Percentiles rank a stretch among this genome's conserved stretches.
These are phyloP conservation scores for Solanum chmielewskii DNA, from an alignment of 257 asterid genomes.

Conservation along the genomic window DNA sequence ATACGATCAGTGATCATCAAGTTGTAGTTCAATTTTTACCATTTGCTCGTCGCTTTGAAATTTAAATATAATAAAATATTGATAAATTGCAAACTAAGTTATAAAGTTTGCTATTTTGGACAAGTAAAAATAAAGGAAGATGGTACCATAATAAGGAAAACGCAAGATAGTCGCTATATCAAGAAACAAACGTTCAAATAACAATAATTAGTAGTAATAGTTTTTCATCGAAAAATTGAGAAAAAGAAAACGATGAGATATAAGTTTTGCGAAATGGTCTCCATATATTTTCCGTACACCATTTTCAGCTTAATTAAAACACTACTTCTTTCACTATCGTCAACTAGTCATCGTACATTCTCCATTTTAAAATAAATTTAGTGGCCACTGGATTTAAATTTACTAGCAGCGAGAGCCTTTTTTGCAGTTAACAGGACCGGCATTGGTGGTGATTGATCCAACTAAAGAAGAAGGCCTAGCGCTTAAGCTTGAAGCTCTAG, in stretches of 20 bases:
- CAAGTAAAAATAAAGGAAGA: too few relatives aligned
- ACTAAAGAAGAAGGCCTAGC: conserved; percentile 67
- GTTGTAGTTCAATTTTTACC: neutral
- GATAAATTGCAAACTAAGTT: too few relatives aligned
- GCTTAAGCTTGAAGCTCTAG: conserved; percentile 70
- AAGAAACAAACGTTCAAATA: neutral
- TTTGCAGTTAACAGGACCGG: conserved; percentile 57
- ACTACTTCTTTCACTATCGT: neutral
- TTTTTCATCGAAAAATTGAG: neutral
- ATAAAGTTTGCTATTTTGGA: too few relatives aligned
- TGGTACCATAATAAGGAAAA: neutral
- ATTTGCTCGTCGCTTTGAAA: too few relatives aligned
- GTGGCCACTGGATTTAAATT: neutral
- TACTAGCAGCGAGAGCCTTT: conserved; percentile 48
- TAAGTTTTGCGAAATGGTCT: neutral
- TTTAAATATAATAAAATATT: too few relatives aligned
- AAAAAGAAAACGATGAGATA: neutral
- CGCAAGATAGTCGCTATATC: neutral
- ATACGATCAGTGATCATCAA: neutral
- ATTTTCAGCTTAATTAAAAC: neutral
- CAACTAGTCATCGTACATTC: neutral
- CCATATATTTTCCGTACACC: neutral
- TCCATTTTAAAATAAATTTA: neutral
- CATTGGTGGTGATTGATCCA: conserved; percentile 39
- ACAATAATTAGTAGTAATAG: neutral